These are phyloP conservation scores for Phialophora tarda DNA, from an alignment of 2,329 filamentous ascomycete species.

Conservation along the genomic window DNA sequence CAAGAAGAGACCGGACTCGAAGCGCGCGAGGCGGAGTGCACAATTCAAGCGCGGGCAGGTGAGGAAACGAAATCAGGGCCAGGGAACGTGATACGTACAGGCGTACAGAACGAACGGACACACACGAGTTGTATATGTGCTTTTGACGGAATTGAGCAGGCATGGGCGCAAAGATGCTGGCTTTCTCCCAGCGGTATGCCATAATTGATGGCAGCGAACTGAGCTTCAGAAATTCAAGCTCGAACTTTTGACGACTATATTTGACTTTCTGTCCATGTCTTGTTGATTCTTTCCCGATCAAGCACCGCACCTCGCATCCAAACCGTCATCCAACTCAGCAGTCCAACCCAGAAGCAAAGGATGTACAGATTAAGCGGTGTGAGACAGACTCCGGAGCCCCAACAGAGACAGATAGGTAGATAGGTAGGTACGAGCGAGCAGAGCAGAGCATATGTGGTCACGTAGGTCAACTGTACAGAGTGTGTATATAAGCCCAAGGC, in stretches of 20 bases:
- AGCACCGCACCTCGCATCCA: not conserved
- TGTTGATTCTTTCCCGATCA: not conserved
- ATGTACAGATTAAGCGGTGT: not conserved
- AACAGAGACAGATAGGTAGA: too few species aligned
- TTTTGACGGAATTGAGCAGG: not conserved
- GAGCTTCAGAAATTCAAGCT: not conserved
- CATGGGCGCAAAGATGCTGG: not conserved
- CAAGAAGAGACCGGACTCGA: slow-evolving; percentile 11
- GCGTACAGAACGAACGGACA: not conserved
- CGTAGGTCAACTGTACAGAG: too few species aligned
- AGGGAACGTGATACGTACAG: not conserved
- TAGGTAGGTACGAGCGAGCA: too few species aligned
- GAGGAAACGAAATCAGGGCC: not conserved
- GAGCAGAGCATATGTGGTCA: too few species aligned
- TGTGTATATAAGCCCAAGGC: too few species aligned
- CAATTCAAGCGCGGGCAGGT: slow-evolving; percentile 7
- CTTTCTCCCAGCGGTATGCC: not conserved
- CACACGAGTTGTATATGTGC: not conserved
- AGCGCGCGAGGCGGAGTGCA: slow-evolving; percentile 8
- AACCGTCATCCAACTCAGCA: not conserved
- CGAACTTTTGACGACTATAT: not conserved
- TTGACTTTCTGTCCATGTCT: not conserved
- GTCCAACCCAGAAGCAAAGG: not conserved
- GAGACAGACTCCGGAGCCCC: not conserved
- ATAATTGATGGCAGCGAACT: not conserved